A percentile compares a stretch with the other conserved stretches of the same genome.
phyloP scores from a whole-genome alignment of 495 filamentous ascomycete species.

The Penicillium antarcticum region DNA sequence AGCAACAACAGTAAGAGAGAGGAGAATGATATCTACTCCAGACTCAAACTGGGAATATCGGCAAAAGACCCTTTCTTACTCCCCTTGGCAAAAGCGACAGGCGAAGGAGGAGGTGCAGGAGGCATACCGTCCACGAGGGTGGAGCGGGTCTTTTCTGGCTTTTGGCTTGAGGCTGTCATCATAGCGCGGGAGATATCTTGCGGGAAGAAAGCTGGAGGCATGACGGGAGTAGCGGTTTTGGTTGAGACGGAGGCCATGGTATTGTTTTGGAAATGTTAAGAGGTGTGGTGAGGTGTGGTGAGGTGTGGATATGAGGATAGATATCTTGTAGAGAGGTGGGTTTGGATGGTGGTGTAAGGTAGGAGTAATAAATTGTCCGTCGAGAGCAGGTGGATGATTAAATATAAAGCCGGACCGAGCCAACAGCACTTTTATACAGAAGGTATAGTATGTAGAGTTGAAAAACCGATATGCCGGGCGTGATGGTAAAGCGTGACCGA shows the following conservation, averaged over 20 bases:
- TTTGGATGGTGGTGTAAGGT: neutral
- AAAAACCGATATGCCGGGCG: too few species aligned
- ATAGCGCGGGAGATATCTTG: conserved; percentile 44
- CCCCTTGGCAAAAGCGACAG: conserved; percentile 34
- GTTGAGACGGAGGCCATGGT: conserved; percentile 25
- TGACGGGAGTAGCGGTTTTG: conserved; percentile 14
- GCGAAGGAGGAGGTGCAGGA: conserved; percentile 46
- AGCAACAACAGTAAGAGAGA: neutral
- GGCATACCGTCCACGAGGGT: conserved; percentile 38
- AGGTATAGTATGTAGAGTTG: neutral
- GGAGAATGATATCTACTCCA: conserved; percentile 12
- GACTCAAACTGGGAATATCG: conserved; percentile 18
- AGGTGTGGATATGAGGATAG: neutral
- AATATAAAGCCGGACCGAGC: neutral
- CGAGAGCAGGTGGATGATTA: too few species aligned
- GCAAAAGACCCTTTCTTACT: conserved; percentile 9
- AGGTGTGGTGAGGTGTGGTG: conserved; percentile 1
- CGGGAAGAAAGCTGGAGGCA: conserved; percentile 29
- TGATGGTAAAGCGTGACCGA: neutral
- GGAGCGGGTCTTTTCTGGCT: conserved; percentile 15
- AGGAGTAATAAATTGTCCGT: neutral
- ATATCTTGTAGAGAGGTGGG: neutral
- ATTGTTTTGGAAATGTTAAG: conserved; percentile 3
- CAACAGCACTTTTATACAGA: neutral
- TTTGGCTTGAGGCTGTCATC: conserved; percentile 29